A percentile compares a stretch with the other conserved stretches of the same genome.
Conservation (phyloP, 2,329 filamentous ascomycete genomes). For the Calonectria naviculata region DNA sequence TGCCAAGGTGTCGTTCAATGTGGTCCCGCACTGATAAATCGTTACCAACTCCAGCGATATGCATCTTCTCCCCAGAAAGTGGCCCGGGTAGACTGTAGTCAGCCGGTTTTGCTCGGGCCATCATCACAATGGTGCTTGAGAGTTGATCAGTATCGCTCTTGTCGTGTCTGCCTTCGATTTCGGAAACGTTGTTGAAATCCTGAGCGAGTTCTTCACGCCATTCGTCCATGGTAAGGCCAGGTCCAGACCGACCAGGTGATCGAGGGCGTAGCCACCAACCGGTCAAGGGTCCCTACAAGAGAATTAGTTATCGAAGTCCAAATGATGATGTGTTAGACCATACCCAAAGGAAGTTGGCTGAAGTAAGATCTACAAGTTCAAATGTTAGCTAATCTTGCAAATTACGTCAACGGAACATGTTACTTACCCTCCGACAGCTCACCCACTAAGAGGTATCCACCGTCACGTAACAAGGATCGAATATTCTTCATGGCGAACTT, state of each 20-base stretch:
- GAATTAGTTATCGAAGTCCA: background rate
- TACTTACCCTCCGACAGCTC: constrained; percentile 36
- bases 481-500: constrained; percentile 37
- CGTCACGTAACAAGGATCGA: constrained; percentile 33
- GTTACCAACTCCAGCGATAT: background rate
- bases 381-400: constrained; percentile 14
- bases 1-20: background rate
- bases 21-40: constrained; percentile 1
- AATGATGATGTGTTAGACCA: background rate
- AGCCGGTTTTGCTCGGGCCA: constrained; percentile 29
- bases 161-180: constrained; percentile 8
- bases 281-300: constrained; percentile 31
- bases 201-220: constrained; percentile 33
- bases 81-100: constrained; percentile 2
- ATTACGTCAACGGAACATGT: background rate
- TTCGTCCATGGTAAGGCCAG: constrained; percentile 36
- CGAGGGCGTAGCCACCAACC: constrained; percentile 39
- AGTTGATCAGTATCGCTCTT: constrained; percentile 19
- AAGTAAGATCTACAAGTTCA: background rate
- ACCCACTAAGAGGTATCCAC: constrained; percentile 35
- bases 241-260: constrained; percentile 36
- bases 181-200: constrained; percentile 30
- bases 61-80: background rate
- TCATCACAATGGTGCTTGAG: constrained; percentile 37
- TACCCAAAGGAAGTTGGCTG: constrained; percentile 2